phyloP scores from a whole-genome alignment of 2,329 filamentous ascomycete species.

The Fusarium sp. region DNA sequence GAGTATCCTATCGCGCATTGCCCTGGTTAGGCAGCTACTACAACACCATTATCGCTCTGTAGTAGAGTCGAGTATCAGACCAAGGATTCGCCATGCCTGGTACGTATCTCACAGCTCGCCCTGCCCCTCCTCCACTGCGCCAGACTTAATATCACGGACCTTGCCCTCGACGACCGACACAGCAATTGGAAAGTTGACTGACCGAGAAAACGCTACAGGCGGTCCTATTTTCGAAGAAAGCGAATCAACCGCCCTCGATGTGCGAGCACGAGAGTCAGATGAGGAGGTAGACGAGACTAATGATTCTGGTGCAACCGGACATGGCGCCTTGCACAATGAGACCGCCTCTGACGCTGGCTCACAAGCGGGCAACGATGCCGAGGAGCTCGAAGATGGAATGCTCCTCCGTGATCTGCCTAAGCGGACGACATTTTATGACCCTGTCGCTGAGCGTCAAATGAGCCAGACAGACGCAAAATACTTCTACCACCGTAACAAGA shows the following conservation, averaged over 20 bases:
- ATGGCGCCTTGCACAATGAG: conserved; percentile 44
- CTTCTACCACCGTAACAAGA: conserved; percentile 91
- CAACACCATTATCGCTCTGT: background rate
- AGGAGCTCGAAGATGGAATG: conserved; percentile 66
- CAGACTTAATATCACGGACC: conserved; percentile 11
- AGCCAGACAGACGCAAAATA: conserved; percentile 94
- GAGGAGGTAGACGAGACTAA: conserved; percentile 49
- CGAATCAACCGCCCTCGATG: conserved; percentile 43
- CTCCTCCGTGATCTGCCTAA: conserved; percentile 71
- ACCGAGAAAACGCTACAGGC: conserved; percentile 30
- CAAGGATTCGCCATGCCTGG: conserved; percentile 41
- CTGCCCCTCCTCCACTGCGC: conserved; percentile 32
- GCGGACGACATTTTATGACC: conserved; percentile 92
- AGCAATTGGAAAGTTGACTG: conserved; percentile 20
- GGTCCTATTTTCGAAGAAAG: conserved; percentile 37
- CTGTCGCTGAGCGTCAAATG: conserved; percentile 93
- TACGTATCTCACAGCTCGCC: conserved; percentile 35
- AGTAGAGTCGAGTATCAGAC: background rate
- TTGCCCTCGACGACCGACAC: conserved; percentile 5
- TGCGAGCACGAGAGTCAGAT: conserved; percentile 51
- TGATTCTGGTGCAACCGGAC: conserved; percentile 43
- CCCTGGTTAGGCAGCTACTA: background rate
- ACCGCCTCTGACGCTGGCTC: conserved; percentile 40
- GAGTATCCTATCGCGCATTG: background rate
- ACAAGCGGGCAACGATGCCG: conserved; percentile 43